Percentiles rank a stretch among this genome's conserved stretches.
phyloP scores from a whole-genome alignment of 441 rosid species.

The Eutrema salsugineum region DNA sequence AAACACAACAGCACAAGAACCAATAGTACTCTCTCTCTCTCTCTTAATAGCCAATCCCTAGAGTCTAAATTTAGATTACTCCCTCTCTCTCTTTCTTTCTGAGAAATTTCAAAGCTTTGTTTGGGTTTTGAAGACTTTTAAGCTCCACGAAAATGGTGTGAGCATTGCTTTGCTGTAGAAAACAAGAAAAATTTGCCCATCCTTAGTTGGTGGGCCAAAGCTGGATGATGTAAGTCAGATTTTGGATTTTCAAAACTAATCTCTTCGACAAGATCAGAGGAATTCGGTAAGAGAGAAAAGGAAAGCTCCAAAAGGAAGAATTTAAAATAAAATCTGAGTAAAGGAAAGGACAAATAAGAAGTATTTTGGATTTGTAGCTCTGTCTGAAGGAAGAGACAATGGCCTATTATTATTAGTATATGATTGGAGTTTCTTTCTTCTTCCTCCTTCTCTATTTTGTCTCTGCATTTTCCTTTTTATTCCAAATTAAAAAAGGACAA shows the following conservation, averaged over 20 bases:
- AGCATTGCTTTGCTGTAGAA: constrained; percentile 30
- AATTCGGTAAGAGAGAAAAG: constrained; percentile 16
- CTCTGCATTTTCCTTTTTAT: neutral
- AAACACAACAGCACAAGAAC: constrained; percentile 33
- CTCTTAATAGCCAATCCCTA: constrained; percentile 30
- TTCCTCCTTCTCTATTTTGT: constrained; percentile 4
- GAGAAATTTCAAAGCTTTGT: constrained; percentile 24
- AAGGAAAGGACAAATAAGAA: constrained; percentile 25
- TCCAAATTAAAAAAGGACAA: neutral
- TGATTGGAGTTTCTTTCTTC: constrained; percentile 19
- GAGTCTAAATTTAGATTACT: constrained; percentile 15
- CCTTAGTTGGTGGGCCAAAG: constrained; percentile 21
- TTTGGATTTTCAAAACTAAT: constrained; percentile 10
- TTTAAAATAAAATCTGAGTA: neutral
- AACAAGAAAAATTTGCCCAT: constrained; percentile 22
- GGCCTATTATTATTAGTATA: constrained; percentile 12
- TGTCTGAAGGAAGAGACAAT: constrained; percentile 24
- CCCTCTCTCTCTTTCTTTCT: constrained; percentile 1
- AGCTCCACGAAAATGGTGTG: constrained; percentile 33
- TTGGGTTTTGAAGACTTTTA: constrained; percentile 16
- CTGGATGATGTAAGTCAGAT: constrained; percentile 14
- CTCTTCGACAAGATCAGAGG: constrained; percentile 8
- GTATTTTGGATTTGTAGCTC: constrained; percentile 18
- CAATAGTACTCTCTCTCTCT: constrained; percentile 13
- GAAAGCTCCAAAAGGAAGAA: constrained; percentile 10